Evolutionary conservation across 495 filamentous ascomycete species (phyloP).

Genomic region (Acidomyces sp.): DNA sequence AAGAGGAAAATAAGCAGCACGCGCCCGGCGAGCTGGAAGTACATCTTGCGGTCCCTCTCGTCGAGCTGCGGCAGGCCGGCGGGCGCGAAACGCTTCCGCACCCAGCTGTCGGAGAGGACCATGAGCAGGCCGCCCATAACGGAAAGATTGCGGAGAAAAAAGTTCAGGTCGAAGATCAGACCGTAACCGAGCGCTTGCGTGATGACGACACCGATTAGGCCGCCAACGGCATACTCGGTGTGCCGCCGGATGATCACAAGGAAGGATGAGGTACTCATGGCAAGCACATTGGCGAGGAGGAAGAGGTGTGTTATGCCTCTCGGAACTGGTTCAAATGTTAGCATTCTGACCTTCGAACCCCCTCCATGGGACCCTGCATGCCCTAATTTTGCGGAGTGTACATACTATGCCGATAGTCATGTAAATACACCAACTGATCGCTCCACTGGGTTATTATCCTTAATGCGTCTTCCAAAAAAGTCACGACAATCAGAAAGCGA

Average conservation of each 20-base stretch:
- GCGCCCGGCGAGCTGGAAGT: conserved; percentile 92
- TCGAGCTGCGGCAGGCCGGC: conserved; percentile 86
- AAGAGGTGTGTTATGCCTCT: conserved; percentile 85
- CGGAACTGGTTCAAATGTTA: conserved; percentile 48
- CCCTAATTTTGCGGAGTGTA: conserved; percentile 2
- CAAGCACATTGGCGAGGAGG: conserved; percentile 78
- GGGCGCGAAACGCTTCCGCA: conserved; percentile 92
- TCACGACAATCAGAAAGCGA: conserved; percentile 94
- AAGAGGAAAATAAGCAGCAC: conserved; percentile 97
- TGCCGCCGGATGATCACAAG: conserved; percentile 84
- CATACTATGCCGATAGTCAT: conserved; percentile 86
- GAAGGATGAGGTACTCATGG: conserved; percentile 70
- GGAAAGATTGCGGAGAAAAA: conserved; percentile 96
- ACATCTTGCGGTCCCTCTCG: conserved; percentile 99
- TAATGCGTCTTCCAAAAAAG: conserved; percentile 91
- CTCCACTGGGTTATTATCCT: conserved; percentile 96
- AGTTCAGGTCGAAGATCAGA: conserved; percentile 97
- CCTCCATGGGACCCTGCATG: no score
- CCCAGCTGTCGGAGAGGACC: conserved; percentile 96
- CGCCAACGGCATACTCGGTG: conserved; percentile 81
- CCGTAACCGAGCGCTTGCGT: conserved; percentile 97
- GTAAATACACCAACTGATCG: conserved; percentile 86
- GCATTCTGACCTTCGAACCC: conserved; percentile 1
- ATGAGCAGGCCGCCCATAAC: conserved; percentile 94
- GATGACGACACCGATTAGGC: conserved; percentile 79